Conservation (phyloP, 2,329 filamentous ascomycete genomes). For the Talaromyces sp. region DNA sequence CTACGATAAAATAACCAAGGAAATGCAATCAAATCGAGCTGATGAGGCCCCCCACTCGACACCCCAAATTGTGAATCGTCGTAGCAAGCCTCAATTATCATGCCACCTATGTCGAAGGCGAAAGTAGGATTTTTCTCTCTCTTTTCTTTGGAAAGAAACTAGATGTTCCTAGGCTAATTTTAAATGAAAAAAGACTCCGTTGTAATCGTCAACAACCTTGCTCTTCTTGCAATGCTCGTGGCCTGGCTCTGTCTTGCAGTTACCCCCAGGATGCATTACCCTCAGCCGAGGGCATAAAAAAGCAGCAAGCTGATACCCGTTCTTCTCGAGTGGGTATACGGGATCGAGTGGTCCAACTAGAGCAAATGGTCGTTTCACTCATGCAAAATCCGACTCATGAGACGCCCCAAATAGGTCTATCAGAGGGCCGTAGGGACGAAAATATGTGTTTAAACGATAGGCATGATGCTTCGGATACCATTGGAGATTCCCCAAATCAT, state of each 20-base stretch:
- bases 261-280: background rate
- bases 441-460: background rate
- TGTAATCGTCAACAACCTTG: background rate
- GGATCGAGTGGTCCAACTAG: background rate
- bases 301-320: background rate
- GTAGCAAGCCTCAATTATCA: background rate
- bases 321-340: background rate
- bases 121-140: background rate
- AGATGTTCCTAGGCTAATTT: background rate
- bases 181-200: background rate
- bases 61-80: background rate
- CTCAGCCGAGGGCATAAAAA: background rate
- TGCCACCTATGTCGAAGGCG: background rate
- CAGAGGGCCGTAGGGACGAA: background rate
- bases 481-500: background rate
- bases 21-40: background rate
- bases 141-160: background rate
- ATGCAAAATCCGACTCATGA: background rate
- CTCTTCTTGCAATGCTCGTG: background rate
- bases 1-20: background rate
- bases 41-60: background rate
- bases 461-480: background rate
- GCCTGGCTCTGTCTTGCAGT: background rate
- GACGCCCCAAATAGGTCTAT: background rate
- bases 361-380: background rate